Evolutionary conservation across 495 filamentous ascomycete genomes (phyloP), one percentile per base, ranked within the genome.

Genomic region (Cercophora samala): DNA sequence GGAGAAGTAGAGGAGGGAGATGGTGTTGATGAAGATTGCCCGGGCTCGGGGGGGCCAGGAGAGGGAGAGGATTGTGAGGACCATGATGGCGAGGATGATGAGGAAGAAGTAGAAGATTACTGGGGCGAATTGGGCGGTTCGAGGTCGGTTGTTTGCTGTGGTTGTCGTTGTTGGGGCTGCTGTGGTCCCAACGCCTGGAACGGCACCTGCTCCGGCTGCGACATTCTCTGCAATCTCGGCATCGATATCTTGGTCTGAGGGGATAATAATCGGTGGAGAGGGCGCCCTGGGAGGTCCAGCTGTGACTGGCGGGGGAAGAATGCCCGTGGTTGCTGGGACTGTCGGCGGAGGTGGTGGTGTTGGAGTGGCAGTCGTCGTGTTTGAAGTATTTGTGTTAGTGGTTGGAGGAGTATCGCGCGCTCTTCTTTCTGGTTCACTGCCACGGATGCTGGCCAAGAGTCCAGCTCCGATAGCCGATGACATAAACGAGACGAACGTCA

Each of bases 371-470:
- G 72, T 74, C 73, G 60, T 78, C 78, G 59, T 80, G 19, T 59
- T 62, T 11, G 37, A 62, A 64, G 25, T 70, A 29, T 66, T n/a
- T 21, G 59, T 70, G 54, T 71, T 72, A 73, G 82, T 79, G 68
- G 77, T 77, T 32, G 81, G 81, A 60, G 82, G 76, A 21, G 85
- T 77, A 58, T 84, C 77, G 60, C 82, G 81, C 92, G 92, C 24
- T 89, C 90, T 77, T 17, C 60, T 62, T 17, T 62, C 60, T 19
- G 60, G 60, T 18, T 97, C 93, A 21, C 93, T 87, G 37, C 86
- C 89, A 85, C 91, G 94, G 26, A 98, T 91, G 52, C 95, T 92
- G 75, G 91, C 87, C 66, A 97, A 82, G 67, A 98, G 97, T 25
- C 89, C 89, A 77, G 91, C 92, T 54, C 89, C 91, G 69, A 89